Base-by-base conservation (phyloP, 2,329 filamentous ascomycete genomes). In the Rhexocercosporidium sp. region DNA sequence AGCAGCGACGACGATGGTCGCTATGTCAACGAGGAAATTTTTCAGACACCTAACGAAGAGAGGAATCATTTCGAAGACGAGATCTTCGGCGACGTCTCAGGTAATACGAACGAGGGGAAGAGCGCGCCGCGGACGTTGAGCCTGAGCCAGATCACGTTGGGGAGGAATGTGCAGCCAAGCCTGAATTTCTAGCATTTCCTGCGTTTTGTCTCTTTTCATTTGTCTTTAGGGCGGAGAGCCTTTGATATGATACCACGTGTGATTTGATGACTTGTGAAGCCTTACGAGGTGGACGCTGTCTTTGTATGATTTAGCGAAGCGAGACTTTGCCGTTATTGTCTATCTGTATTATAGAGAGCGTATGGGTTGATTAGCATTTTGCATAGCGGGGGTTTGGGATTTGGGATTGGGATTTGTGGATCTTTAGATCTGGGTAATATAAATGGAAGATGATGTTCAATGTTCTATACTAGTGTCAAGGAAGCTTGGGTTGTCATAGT, bases 61-160 rank as follows among this genome's bases (percentile, higher is more conserved):
- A 72, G 76, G 8, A 65, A 72, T 5, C 77, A 78, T 34, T 79
- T 82, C 78, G 62, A 82, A 81, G 75, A 81, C 81, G 73, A 77
- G 81, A 69, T 75, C 18, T 77, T 77, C 62, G 74, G 76, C 67
- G 46, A 77, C 73, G 27, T 80, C 78, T 80, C 59, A 44, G 78
- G 80, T 53, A 59, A 54, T 44, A 65, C 37, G 44, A 46, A 61
- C 2, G 53, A 56, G 4, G 37, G 22, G 60, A 84, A 85, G 69
- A 86, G 81, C 75, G 87, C 88, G 1, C 87, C 86, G 25, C 85
- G 86, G 70, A 90, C 88, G 51, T 82, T 93, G 74, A 92, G 86
- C 31, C 81, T 91, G 12, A 87, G 86, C 67, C 86, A 88, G 74
- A 77, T 90, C 72, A 89, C 87, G 0, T 78, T 85, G 71, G 68